Evolutionary conservation across 805 yeast genomes (phyloP), one percentile per base, ranked within the genome.

Genomic region (Candida morakotiae): DNA sequence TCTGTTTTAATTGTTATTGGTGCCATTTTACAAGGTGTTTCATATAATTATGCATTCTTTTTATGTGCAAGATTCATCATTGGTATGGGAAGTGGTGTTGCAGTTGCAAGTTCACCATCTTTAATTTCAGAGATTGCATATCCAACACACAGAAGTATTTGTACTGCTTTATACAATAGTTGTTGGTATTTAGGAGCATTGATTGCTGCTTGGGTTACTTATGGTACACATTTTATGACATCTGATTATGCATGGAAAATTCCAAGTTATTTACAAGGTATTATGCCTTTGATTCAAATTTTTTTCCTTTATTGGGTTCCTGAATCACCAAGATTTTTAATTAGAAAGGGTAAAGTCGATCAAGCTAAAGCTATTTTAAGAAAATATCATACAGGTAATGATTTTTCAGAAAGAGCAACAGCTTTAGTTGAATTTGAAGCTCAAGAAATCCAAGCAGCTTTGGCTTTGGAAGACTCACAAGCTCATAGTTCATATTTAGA

Each of bases 161-260:
- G 60, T 29, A 69, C 75, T 20, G 42, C 75, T n/a, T 55, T 67
- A 38, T 75, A 64, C 56, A 75, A 75, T 52, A 63, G 69, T 15
- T 66, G 68, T 42, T 73, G 77, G 79, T 73, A 70, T 46, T 47
- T 72, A 26, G 81, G 81, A 31, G 76, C 77, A n/a, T 50, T 73
- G 38, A 51, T 75, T 32, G 74, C 79, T 6, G 73, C 76, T 19
- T 69, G 76, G 73, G 64, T 67, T 34, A 62, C 76, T 2, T 73
- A 60, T 44, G 80, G 78, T 49, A 61, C 75, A 13, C 53, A 63
- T 35, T 43, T 48, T 15, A 42, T 62, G 13, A 28, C 43, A 7
- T 45, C 31, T 31, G 49, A 58, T 26, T 67, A 69, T 64, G 58
- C 69, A 19, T 77, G 81, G 81, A 71, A 77, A 56, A 58, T 76